A percentile compares a stretch with the other conserved stretches of the same genome.
phyloP scores from a whole-genome alignment of 2,329 filamentous ascomycete species.

The Botrytis elliptica region DNA sequence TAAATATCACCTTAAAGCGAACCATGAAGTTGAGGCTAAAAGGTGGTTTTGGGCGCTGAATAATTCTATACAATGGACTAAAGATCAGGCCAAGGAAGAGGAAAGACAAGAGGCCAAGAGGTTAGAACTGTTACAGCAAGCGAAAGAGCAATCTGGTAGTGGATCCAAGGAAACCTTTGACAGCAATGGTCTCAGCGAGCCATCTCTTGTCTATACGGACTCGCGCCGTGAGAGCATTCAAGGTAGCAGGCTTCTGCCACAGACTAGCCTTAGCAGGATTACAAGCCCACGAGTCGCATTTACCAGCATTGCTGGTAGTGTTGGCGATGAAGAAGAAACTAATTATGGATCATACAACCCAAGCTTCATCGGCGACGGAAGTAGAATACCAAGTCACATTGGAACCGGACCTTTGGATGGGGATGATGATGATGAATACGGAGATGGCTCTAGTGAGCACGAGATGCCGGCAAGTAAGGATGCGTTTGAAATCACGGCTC shows the following conservation, averaged over 20 bases:
- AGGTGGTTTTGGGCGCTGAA: conserved; percentile 99
- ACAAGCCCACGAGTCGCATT: conserved; percentile 36
- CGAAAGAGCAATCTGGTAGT: conserved; percentile 67
- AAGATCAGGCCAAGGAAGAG: conserved; percentile 93
- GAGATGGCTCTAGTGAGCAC: conserved; percentile 75
- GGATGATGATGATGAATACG: conserved; percentile 71
- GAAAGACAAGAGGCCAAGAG: conserved; percentile 72
- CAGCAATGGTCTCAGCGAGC: conserved; percentile 29
- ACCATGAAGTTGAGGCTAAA: conserved; percentile 97
- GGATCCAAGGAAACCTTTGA: conserved; percentile 31
- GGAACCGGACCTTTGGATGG: conserved; percentile 46
- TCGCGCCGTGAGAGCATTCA: conserved; percentile 50
- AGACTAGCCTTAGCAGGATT: conserved; percentile 32
- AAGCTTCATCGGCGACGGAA: conserved; percentile 47
- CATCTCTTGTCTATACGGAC: conserved; percentile 32
- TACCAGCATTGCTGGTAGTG: conserved; percentile 38
- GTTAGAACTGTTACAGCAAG: conserved; percentile 73
- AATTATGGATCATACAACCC: conserved; percentile 55
- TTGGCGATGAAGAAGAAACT: conserved; percentile 53
- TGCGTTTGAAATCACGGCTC: conserved; percentile 94
- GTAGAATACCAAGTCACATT: conserved; percentile 32
- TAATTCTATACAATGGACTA: conserved; percentile 97
- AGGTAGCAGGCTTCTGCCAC: conserved; percentile 33
- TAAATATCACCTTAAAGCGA: conserved; percentile 96
- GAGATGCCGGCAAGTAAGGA: conserved; percentile 81